These are phyloP conservation scores for Agastache rugosa DNA, from an alignment of 257 asterid genomes.

Conservation along the genomic window DNA sequence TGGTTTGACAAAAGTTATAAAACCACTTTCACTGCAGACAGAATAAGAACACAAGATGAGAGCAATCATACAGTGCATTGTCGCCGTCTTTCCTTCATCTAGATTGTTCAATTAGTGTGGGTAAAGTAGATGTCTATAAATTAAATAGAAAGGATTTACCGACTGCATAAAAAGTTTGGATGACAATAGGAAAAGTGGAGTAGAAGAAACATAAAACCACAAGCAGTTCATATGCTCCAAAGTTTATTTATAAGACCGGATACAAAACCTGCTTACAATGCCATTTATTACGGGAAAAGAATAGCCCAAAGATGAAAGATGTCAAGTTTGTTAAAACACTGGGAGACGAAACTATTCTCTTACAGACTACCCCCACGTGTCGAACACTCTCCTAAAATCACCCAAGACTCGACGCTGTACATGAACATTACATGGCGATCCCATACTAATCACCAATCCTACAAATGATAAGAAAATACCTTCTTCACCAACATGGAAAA, in stretches of 20 bases:
- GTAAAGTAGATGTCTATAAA: background rate
- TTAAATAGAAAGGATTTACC: background rate
- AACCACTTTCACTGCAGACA: conserved; percentile 6
- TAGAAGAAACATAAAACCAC: conserved; percentile 11
- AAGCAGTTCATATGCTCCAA: background rate
- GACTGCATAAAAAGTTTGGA: conserved; percentile 8
- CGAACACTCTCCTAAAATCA: conserved; percentile 14
- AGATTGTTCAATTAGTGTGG: conserved; percentile 9
- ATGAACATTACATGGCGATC: conserved; percentile 20
- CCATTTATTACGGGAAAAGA: background rate
- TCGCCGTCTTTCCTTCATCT: conserved; percentile 26
- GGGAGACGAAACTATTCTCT: conserved; percentile 14
- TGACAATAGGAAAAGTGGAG: conserved; percentile 6
- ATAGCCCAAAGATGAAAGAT: conserved; percentile 16
- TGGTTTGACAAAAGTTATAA: conserved; percentile 9
- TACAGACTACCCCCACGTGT: conserved; percentile 6
- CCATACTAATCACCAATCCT: conserved; percentile 17
- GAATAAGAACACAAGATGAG: conserved; percentile 25
- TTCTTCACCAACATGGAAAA: background rate
- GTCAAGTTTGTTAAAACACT: conserved; percentile 6
- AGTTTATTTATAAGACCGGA: background rate
- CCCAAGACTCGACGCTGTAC: background rate
- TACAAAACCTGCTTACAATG: conserved; percentile 7
- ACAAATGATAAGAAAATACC: conserved; percentile 23
- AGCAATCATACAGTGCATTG: conserved; percentile 9